These are phyloP conservation scores for Mrakiaceae sp. DNA, from an alignment of 1,284 basidiomycete genomes.

Conservation along the genomic window DNA sequence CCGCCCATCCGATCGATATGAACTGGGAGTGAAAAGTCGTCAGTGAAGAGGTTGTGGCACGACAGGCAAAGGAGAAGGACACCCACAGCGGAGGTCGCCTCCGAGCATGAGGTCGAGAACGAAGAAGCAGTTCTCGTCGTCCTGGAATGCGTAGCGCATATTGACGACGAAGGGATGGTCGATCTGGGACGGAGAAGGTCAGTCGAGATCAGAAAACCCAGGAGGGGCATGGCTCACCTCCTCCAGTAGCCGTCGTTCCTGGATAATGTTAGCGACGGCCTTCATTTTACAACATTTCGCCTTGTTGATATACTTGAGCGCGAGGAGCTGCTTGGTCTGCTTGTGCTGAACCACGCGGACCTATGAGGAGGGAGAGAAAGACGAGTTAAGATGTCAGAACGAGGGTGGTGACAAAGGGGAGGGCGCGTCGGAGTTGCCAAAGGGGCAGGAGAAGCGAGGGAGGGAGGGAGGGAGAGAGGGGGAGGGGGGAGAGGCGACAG, in stretches of 20 bases:
- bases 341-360: conserved; percentile 98
- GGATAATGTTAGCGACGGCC: conserved; percentile 91
- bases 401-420: conserved; percentile 34
- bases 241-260: conserved; percentile 81
- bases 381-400: not conserved
- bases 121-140: conserved; percentile 97
- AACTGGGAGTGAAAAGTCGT: conserved; percentile 41
- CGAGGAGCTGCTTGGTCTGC: conserved; percentile 86
- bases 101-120: conserved; percentile 94
- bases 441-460: conserved; percentile 7
- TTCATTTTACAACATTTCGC: conserved; percentile 95
- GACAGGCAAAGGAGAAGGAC: not conserved
- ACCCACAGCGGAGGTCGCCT: conserved; percentile 80
- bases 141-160: conserved; percentile 91
- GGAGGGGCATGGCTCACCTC: conserved; percentile 47
- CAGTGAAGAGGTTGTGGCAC: not conserved
- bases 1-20: conserved; percentile 71
- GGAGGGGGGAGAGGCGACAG: not conserved
- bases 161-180: conserved; percentile 92
- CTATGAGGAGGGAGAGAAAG: conserved; percentile 37
- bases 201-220: conserved; percentile 23
- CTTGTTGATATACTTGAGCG: conserved; percentile 99
- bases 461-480: conserved; percentile 12
- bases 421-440: not conserved
- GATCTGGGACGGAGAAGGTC: conserved; percentile 45